Base-by-base conservation (phyloP, 805 yeast species). In the Wickerhamomyces chambardii region DNA sequence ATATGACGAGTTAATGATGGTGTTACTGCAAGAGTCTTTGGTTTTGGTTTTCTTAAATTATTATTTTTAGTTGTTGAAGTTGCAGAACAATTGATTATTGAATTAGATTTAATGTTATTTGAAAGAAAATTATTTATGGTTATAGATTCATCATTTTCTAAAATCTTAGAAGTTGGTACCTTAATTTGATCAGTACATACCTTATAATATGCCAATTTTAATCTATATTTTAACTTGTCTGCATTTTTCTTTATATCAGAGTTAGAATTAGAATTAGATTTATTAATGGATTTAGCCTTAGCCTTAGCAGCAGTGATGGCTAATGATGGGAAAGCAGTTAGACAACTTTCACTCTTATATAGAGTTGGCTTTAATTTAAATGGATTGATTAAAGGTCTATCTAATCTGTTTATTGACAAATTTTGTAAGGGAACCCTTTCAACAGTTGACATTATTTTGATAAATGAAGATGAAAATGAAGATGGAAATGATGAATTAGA, bases 121-220 rank as follows among this genome's bases (percentile, higher is more conserved):
- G 24, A 7, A 21, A 7, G 24, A 21, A 21, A 7, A 24, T 2
- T n/a, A 24, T 24, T 24, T 12, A 24, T 14, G 5, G 27, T 11
- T 12, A 24, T 24, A 8, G 15, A 12, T 11, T 41, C 36, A 7
- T 36, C 35, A 16, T 44, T 41, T 17, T 34, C 45, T 37, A 56
- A 46, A 31, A 65, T 49, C 15, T 53, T 50, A 17, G 40, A 32
- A 15, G 62, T 39, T 6, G 66, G 60, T 3, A 55, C 56, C 6
- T 48, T 45, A 1, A 57, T 55, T 47, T 72, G 77, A 42, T 70
- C 63, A 1, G 77, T 71, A 36, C 61, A 60, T 30, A 66, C 64
- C 45, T 72, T 73, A 50, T 64, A 73, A 44, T 68, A 68, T 2
- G 79, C 79, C 33, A 72, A 46, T 43, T 68, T 68, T 17, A 73